Conservation (phyloP, 345 rosid genomes). For the Eucalyptus rudis region DNA sequence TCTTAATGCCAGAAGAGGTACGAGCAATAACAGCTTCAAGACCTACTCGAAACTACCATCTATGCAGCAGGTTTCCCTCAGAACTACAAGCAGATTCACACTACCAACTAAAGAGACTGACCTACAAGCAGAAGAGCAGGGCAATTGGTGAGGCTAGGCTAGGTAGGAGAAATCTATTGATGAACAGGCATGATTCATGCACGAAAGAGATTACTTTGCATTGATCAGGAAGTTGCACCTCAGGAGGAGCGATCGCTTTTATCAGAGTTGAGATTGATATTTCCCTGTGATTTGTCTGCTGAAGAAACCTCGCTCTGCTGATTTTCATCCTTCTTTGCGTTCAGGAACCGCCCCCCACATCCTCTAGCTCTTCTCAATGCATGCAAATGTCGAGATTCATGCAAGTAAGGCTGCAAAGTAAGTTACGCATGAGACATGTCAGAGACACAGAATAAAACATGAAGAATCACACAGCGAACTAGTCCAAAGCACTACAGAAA, state of each 20-base stretch:
- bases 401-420: conserved; percentile 79
- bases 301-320: conserved; percentile 31
- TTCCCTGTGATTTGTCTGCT: conserved; percentile 44
- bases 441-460: neutral
- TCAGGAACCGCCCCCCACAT: conserved; percentile 87
- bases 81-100: neutral
- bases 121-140: neutral
- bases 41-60: neutral
- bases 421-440: neutral
- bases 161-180: neutral
- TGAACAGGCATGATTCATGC: neutral
- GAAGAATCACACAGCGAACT: neutral
- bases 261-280: conserved; percentile 48
- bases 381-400: conserved; percentile 94
- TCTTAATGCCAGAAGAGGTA: neutral
- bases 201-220: neutral
- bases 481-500: neutral
- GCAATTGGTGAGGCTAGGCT: neutral
- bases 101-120: neutral
- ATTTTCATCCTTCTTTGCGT: conserved; percentile 55
- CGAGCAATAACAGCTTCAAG: neutral
- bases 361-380: conserved; percentile 94
- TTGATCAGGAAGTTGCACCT: conserved; percentile 29
- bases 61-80: neutral
- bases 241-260: conserved; percentile 27